Conservation (phyloP, 371 early-diverging fungal species). For the Rhizopus stolonifer region DNA sequence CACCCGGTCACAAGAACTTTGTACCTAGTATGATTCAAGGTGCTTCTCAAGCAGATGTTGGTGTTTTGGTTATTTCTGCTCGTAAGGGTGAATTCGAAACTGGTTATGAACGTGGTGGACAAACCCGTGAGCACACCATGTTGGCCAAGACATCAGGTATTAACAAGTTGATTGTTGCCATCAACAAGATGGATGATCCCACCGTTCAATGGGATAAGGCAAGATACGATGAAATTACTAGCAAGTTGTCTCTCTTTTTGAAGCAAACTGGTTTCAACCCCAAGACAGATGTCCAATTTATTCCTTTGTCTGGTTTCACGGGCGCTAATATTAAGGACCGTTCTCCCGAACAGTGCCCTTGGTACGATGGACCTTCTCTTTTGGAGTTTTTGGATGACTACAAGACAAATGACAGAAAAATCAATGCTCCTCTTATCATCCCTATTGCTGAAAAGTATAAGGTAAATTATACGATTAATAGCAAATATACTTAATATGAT, state of each 20-base stretch:
- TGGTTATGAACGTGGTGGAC: conserved; percentile 99
- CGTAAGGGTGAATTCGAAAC: conserved; percentile 99
- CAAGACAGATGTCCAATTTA: conserved; percentile 81
- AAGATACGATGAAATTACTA: conserved; percentile 85
- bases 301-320: conserved; percentile 95
- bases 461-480: conserved; percentile 29
- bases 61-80: conserved; percentile 96
- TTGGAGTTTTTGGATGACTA: conserved; percentile 84
- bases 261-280: conserved; percentile 90
- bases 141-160: conserved; percentile 97
- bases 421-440: conserved; percentile 87
- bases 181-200: conserved; percentile 99
- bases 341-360: conserved; percentile 60
- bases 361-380: conserved; percentile 93
- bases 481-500: conserved; percentile 1
- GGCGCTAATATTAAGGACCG: conserved; percentile 95
- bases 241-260: conserved; percentile 87
- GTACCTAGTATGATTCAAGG: conserved; percentile 99
- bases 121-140: conserved; percentile 98
- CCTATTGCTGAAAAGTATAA: conserved; percentile 94
- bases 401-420: conserved; percentile 79
- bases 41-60: conserved; percentile 97
- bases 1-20: conserved; percentile 99
- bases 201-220: conserved; percentile 94
- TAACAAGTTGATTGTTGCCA: conserved; percentile 84